Conservation (phyloP, 2,329 filamentous ascomycete species). For the Thelonectria discophora region DNA sequence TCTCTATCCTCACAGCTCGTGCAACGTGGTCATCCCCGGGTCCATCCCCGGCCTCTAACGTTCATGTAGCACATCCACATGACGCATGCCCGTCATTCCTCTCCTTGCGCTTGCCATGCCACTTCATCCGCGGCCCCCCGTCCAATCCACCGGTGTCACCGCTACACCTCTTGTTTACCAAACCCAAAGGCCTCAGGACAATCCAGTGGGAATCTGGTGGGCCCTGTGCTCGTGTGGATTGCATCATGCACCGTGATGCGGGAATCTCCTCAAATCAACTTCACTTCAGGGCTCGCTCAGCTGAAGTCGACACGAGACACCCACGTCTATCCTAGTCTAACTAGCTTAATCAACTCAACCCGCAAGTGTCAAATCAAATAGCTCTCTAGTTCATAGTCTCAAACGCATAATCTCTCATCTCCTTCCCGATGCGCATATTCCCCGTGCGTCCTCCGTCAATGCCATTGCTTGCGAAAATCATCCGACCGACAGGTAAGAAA, state of each 20-base stretch:
- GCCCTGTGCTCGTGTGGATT: constrained; percentile 9
- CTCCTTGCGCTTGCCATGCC: constrained; percentile 12
- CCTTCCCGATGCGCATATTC: constrained; percentile 23
- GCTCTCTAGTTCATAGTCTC: not conserved
- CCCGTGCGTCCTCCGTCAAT: constrained; percentile 23
- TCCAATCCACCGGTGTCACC: constrained; percentile 24
- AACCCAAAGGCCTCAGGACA: constrained; percentile 8
- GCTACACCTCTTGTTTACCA: constrained; percentile 19
- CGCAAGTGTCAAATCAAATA: constrained; percentile 3
- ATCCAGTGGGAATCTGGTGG: not conserved
- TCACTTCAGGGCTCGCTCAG: constrained; percentile 9
- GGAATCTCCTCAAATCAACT: constrained; percentile 20
- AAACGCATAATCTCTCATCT: not conserved
- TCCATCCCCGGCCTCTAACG: constrained; percentile 17
- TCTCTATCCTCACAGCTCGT: not conserved
- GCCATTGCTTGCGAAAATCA: constrained; percentile 30
- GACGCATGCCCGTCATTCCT: constrained; percentile 26
- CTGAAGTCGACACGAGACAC: constrained; percentile 13
- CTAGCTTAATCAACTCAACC: constrained; percentile 10
- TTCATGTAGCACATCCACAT: constrained; percentile 26
- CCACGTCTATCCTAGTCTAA: constrained; percentile 23
- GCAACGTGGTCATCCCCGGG: constrained; percentile 9
- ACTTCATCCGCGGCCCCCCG: constrained; percentile 20
- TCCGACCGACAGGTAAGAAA: constrained; percentile 36
- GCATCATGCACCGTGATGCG: constrained; percentile 18